Percentiles rank a stretch among this genome's conserved stretches.
Evolutionary conservation across 257 asterid species (phyloP).

Genomic region (Knoxia roxburghii): DNA sequence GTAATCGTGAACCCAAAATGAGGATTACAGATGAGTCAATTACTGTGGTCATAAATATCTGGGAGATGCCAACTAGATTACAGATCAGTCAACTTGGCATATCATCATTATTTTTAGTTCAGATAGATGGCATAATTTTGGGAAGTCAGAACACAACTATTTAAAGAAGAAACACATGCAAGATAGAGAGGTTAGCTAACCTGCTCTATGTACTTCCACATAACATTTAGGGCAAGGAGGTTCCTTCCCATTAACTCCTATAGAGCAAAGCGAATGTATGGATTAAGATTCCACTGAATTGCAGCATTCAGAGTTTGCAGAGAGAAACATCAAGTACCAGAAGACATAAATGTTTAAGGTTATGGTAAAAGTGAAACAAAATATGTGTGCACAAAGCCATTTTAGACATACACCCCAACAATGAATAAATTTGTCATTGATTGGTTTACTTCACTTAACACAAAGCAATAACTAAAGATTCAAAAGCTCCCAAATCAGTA

Average conservation of each 20-base stretch:
- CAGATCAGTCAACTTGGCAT: neutral
- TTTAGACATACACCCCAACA: too few relatives aligned
- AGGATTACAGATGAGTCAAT: too few relatives aligned
- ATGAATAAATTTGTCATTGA: too few relatives aligned
- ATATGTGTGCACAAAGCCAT: neutral
- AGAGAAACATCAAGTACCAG: neutral
- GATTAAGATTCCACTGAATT: neutral
- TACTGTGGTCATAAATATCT: neutral
- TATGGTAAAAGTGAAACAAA: neutral
- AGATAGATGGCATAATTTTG: neutral
- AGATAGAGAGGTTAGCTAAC: slow-evolving; percentile 30
- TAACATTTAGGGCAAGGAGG: slow-evolving; percentile 90
- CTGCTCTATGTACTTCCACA: slow-evolving; percentile 99
- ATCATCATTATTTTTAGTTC: neutral
- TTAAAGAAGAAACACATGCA: neutral
- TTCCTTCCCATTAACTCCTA: slow-evolving; percentile 99
- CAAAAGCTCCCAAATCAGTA: too few relatives aligned
- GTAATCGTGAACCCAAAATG: slow-evolving; percentile 55
- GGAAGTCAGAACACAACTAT: neutral
- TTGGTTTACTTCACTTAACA: too few relatives aligned
- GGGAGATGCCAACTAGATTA: slow-evolving; percentile 4
- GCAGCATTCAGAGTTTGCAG: neutral
- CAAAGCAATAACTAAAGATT: too few relatives aligned
- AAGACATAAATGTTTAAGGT: neutral
- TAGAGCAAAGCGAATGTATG: slow-evolving; percentile 3